Evolutionary conservation across 139 green algal genomes (phyloP).

Genomic region (Pleodorina starrii): DNA sequence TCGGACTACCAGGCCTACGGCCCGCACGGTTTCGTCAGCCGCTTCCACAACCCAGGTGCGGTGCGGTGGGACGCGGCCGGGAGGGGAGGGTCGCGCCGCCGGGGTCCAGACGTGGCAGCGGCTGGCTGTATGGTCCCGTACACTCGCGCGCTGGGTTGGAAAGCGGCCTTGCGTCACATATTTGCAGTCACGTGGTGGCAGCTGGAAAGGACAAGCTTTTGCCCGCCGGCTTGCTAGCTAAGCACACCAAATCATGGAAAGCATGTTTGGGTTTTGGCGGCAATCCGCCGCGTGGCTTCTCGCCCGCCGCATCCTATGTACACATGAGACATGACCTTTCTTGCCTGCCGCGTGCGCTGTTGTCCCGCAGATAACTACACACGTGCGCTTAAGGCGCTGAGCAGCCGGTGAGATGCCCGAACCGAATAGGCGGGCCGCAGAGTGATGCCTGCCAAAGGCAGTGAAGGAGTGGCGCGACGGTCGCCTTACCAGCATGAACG

Average conservation of each 20-base stretch:
- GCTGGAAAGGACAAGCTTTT: too few species aligned
- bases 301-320: too few species aligned
- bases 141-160: background rate
- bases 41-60: conserved; percentile 94
- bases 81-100: background rate
- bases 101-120: too few species aligned
- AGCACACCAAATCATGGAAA: background rate
- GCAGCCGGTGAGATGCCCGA: background rate
- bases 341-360: background rate
- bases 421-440: background rate
- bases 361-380: conserved; percentile 38
- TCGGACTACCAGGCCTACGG: conserved; percentile 90
- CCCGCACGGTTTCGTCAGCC: conserved; percentile 84
- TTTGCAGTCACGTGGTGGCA: too few species aligned
- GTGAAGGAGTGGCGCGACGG: background rate
- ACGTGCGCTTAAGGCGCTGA: background rate
- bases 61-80: background rate
- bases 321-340: too few species aligned
- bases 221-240: background rate
- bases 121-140: background rate
- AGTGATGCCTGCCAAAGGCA: background rate
- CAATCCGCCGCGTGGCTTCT: too few species aligned
- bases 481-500: background rate
- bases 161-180: too few species aligned
- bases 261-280: too few species aligned